A percentile compares a stretch with the other conserved stretches of the same genome.
Conservation (phyloP, 805 yeast species). For the Phaffomyces antillensis region DNA sequence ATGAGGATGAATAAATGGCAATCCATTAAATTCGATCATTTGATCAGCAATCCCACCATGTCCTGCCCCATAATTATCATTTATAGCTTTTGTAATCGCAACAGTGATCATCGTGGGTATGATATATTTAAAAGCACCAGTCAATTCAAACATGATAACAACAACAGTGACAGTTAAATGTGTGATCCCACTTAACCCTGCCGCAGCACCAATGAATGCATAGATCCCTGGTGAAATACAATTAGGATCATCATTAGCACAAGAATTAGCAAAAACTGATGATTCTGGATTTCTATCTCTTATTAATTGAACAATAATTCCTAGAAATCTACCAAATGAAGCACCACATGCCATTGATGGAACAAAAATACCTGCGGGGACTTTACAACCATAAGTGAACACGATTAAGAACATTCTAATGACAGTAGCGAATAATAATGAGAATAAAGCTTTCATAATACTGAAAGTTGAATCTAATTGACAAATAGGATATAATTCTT, state of each 20-base stretch:
- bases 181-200: constrained; percentile 90
- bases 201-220: constrained; percentile 94
- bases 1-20: constrained; percentile 72
- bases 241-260: constrained; percentile 32
- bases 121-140: constrained; percentile 89
- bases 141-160: constrained; percentile 89
- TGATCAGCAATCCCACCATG: constrained; percentile 90
- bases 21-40: constrained; percentile 82
- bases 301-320: constrained; percentile 56
- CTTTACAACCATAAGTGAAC: constrained; percentile 84
- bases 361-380: constrained; percentile 96
- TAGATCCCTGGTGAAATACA: constrained; percentile 92
- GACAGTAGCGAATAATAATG: constrained; percentile 64
- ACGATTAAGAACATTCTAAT: constrained; percentile 67
- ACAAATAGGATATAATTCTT: constrained; percentile 34
- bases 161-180: constrained; percentile 90
- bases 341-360: constrained; percentile 98
- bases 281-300: constrained; percentile 33
- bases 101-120: constrained; percentile 96
- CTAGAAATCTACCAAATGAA: constrained; percentile 82
- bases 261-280: constrained; percentile 27
- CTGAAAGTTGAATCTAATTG: constrained; percentile 27
- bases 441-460: constrained; percentile 33
- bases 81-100: constrained; percentile 76
- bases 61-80: constrained; percentile 59